Conservation (phyloP, 1,284 basidiomycete species). For the Rhodotorula sp. region DNA sequence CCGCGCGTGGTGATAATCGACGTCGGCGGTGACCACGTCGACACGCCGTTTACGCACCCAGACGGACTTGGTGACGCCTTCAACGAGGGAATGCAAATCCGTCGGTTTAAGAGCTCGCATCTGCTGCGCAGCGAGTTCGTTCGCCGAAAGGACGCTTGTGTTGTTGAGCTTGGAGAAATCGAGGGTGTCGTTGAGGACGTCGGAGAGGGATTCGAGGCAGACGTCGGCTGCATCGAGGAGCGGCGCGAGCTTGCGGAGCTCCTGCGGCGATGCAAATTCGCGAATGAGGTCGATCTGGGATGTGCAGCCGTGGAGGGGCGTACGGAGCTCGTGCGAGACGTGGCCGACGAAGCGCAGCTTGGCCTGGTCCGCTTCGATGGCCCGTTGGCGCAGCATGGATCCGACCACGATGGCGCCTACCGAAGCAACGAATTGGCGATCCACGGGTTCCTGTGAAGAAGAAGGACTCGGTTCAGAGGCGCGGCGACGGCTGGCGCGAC, state of each 20-base stretch:
- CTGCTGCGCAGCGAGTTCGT: constrained; percentile 6
- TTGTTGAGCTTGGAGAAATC: constrained; percentile 30
- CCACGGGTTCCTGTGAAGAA: constrained; percentile 8
- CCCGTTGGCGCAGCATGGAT: constrained; percentile 21
- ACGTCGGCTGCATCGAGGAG: constrained; percentile 23
- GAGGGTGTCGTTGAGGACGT: constrained; percentile 35
- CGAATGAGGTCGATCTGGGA: constrained; percentile 44
- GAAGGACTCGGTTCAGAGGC: neutral
- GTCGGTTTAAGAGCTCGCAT: neutral
- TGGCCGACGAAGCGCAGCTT: constrained; percentile 43
- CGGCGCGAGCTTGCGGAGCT: constrained; percentile 22
- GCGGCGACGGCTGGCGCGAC: too few species aligned
- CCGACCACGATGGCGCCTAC: constrained; percentile 27
- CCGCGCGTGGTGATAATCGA: neutral
- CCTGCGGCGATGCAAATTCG: constrained; percentile 27
- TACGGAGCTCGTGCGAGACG: constrained; percentile 47
- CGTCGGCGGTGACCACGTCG: constrained; percentile 20
- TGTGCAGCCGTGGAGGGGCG: constrained; percentile 45
- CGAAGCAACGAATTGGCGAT: constrained; percentile 6
- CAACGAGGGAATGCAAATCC: constrained; percentile 16
- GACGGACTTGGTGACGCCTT: constrained; percentile 20
- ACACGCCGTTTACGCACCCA: constrained; percentile 32
- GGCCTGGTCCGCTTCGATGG: constrained; percentile 17
- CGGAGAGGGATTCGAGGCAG: constrained; percentile 26
- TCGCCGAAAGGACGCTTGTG: neutral